These are phyloP conservation scores for Fraxinus greggii DNA, from an alignment of 305 asterid species.

Conservation along the genomic window DNA sequence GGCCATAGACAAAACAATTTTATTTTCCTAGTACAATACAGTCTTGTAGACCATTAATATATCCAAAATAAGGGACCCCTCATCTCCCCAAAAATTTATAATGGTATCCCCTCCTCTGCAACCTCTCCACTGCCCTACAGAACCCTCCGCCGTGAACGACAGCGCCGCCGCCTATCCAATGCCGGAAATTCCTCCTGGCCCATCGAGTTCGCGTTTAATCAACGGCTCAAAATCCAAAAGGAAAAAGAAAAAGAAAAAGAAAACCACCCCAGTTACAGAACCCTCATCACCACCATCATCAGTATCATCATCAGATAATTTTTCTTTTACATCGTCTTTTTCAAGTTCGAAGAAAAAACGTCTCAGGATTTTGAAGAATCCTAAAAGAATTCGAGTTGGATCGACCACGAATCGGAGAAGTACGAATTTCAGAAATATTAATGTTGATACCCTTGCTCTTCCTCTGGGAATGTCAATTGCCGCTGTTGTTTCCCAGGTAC, in stretches of 20 bases:
- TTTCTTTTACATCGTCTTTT: slow-evolving; percentile 29
- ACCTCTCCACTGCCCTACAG: slow-evolving; percentile 26
- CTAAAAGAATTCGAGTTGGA: slow-evolving; percentile 43
- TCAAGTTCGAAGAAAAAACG: slow-evolving; percentile 36
- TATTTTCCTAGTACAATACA: too few species aligned
- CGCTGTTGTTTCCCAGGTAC: slow-evolving; percentile 75
- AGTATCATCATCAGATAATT: slow-evolving; percentile 31
- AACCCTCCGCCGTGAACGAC: slow-evolving; percentile 21
- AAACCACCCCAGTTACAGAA: slow-evolving; percentile 27
- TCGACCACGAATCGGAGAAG: slow-evolving; percentile 29
- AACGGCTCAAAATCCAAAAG: slow-evolving; percentile 22
- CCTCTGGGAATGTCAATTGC: slow-evolving; percentile 91
- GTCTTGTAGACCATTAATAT: background rate
- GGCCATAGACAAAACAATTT: too few species aligned
- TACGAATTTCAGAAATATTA: slow-evolving; percentile 36
- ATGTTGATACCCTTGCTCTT: slow-evolving; percentile 69
- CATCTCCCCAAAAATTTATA: background rate
- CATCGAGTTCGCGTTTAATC: slow-evolving; percentile 23
- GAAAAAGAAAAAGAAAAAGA: slow-evolving; percentile 37
- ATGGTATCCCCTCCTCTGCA: slow-evolving; percentile 40
- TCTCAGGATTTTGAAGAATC: slow-evolving; percentile 49
- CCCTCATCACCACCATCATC: slow-evolving; percentile 47
- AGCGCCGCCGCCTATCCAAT: slow-evolving; percentile 25
- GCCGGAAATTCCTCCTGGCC: slow-evolving; percentile 28
- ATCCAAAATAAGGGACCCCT: background rate